These are phyloP conservation scores for Glebionis coronaria DNA, from an alignment of 129 eudicot genomes.

Conservation along the genomic window DNA sequence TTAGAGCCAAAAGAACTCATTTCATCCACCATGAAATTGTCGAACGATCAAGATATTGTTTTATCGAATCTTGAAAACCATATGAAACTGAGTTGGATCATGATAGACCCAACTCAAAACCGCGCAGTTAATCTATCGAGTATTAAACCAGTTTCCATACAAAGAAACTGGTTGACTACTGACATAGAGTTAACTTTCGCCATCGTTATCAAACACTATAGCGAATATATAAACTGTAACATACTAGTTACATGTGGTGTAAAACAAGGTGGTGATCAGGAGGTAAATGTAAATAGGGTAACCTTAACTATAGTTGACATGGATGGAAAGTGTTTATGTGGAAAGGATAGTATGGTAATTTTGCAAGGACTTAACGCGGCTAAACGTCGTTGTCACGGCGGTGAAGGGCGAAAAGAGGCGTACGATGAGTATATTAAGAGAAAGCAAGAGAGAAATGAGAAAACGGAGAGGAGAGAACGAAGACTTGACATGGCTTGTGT, in stretches of 20 bases:
- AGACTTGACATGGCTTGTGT: slow-evolving; percentile 32
- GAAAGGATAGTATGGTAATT: slow-evolving; percentile 36
- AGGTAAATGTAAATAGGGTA: slow-evolving; percentile 28
- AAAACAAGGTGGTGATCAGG: slow-evolving; percentile 17
- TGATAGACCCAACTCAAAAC: slow-evolving; percentile 33
- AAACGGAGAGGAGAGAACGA: slow-evolving; percentile 34
- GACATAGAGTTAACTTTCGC: slow-evolving; percentile 35
- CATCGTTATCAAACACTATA: slow-evolving; percentile 2
- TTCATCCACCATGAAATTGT: slow-evolving; percentile 11
- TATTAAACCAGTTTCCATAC: slow-evolving; percentile 24
- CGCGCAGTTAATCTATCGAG: slow-evolving; percentile 34
- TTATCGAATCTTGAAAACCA: slow-evolving; percentile 5
- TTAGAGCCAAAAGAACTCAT: slow-evolving; percentile 32
- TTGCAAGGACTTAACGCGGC: slow-evolving; percentile 21
- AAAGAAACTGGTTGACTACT: slow-evolving; percentile 36
- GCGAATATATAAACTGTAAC: slow-evolving; percentile 22
- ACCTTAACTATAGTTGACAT: slow-evolving; percentile 29
- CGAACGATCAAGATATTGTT: slow-evolving; percentile 6
- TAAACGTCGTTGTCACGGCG: background rate
- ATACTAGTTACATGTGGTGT: slow-evolving; percentile 31
- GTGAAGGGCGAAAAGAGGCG: slow-evolving; percentile 14
- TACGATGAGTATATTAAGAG: slow-evolving; percentile 26
- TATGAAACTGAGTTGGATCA: slow-evolving; percentile 32
- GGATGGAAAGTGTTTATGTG: slow-evolving; percentile 30
- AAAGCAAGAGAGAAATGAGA: slow-evolving; percentile 30